These are phyloP conservation scores for Boeremia lycopersici DNA, from an alignment of 2,329 filamentous ascomycete genomes.

Conservation along the genomic window DNA sequence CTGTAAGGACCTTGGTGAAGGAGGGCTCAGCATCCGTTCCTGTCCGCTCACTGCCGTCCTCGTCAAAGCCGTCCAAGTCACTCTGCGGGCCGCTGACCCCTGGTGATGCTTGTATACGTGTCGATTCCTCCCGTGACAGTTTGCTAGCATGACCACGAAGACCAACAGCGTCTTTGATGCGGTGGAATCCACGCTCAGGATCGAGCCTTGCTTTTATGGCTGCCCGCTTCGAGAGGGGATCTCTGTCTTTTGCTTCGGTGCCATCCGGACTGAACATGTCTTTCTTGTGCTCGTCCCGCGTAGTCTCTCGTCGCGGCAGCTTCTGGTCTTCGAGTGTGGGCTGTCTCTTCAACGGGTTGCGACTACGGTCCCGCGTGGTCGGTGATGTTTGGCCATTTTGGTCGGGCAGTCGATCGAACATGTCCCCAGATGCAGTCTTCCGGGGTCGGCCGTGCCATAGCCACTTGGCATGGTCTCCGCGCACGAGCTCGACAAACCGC, in stretches of 20 bases:
- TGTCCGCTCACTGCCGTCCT: slow-evolving; percentile 17
- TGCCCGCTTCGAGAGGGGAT: slow-evolving; percentile 62
- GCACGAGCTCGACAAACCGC: slow-evolving; percentile 75
- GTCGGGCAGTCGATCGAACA: slow-evolving; percentile 48
- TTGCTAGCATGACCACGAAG: slow-evolving; percentile 51
- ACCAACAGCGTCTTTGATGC: slow-evolving; percentile 85
- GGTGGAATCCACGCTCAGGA: slow-evolving; percentile 79
- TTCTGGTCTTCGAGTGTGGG: slow-evolving; percentile 46
- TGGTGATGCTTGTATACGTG: slow-evolving; percentile 21
- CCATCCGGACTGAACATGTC: slow-evolving; percentile 29
- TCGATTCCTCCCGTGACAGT: slow-evolving; percentile 45
- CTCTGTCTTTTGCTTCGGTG: slow-evolving; percentile 57
- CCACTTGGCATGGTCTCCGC: slow-evolving; percentile 88
- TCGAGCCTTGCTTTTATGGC: slow-evolving; percentile 81
- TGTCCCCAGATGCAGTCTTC: slow-evolving; percentile 57
- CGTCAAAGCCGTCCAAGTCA: slow-evolving; percentile 17
- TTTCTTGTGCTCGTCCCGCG: slow-evolving; percentile 38
- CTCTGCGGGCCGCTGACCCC: slow-evolving; percentile 21
- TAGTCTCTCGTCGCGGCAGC: slow-evolving; percentile 37
- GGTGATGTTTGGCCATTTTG: slow-evolving; percentile 58
- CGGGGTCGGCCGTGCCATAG: slow-evolving; percentile 90
- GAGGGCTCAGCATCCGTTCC: slow-evolving; percentile 31
- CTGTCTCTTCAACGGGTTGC: slow-evolving; percentile 58
- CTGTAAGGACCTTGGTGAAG: slow-evolving; percentile 42
- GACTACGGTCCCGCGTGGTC: slow-evolving; percentile 59